Percentiles rank a stretch among this genome's conserved stretches.
These are phyloP conservation scores for Trichoderma koningii DNA, from an alignment of 2,329 filamentous ascomycete genomes.

Conservation along the genomic window DNA sequence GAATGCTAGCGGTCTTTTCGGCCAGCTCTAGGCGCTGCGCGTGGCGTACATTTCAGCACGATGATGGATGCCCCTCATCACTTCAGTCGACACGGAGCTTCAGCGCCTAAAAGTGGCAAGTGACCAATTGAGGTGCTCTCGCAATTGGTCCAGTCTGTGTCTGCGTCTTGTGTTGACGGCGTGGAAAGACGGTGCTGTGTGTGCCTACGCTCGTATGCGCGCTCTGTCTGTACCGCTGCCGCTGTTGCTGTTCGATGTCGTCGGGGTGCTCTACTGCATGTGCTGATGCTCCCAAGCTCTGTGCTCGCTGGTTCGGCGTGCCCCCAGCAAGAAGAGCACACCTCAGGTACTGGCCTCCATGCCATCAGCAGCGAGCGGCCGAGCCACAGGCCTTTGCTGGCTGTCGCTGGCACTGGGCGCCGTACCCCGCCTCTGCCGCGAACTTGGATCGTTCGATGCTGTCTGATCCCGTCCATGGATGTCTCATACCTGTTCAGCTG, in stretches of 20 bases:
- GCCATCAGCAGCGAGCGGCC: no score
- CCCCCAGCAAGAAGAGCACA: background rate
- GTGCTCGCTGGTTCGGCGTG: background rate
- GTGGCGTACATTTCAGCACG: constrained; percentile 34
- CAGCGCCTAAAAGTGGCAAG: constrained; percentile 28
- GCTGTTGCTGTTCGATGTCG: background rate
- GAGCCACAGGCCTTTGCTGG: constrained; percentile 1
- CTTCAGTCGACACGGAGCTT: constrained; percentile 17
- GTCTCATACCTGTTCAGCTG: background rate
- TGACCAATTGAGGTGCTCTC: background rate
- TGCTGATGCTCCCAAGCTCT: background rate
- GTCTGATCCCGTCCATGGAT: background rate
- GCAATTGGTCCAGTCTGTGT: background rate
- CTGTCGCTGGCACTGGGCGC: background rate
- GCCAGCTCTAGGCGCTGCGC: constrained; percentile 16
- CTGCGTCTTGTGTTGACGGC: background rate
- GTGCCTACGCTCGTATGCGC: no score
- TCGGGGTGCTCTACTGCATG: background rate
- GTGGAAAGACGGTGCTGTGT: no score
- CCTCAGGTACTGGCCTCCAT: no score
- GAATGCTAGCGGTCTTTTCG: constrained; percentile 23
- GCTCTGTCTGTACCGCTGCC: background rate
- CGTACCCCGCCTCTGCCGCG: constrained; percentile 23
- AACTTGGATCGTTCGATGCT: background rate
- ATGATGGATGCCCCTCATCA: constrained; percentile 28